Evolutionary conservation across 176 grass and related monocot genomes (phyloP).

Genomic region (Musa troglodytarum): DNA sequence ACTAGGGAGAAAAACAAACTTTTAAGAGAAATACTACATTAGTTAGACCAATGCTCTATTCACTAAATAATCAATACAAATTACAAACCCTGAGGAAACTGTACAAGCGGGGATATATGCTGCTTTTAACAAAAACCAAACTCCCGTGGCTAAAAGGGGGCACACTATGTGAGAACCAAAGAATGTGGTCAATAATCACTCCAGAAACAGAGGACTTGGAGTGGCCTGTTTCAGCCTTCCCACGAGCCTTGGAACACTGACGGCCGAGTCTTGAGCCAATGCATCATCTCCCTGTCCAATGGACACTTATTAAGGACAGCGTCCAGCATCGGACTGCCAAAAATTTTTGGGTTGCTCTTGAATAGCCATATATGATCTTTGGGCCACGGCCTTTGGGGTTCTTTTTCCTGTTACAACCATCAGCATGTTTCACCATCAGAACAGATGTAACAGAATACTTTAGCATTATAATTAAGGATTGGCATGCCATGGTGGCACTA

Average conservation of each 20-base stretch:
- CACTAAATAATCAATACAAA: slow-evolving; percentile 52
- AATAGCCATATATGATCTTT: slow-evolving; percentile 96
- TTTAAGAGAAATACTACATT: slow-evolving; percentile 26
- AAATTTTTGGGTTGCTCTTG: slow-evolving; percentile 74
- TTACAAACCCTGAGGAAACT: slow-evolving; percentile 40
- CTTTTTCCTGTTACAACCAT: slow-evolving; percentile 75
- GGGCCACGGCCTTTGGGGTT: slow-evolving; percentile 90
- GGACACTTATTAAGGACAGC: slow-evolving; percentile 70
- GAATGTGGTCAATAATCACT: slow-evolving; percentile 51
- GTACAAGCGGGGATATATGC: slow-evolving; percentile 45
- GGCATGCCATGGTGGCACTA: too few relatives aligned
- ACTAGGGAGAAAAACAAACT: neutral
- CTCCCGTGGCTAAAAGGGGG: slow-evolving; percentile 32
- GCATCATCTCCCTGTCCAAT: slow-evolving; percentile 93
- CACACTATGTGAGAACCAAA: slow-evolving; percentile 51
- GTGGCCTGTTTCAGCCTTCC: slow-evolving; percentile 33
- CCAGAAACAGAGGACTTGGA: slow-evolving; percentile 29
- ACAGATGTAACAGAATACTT: too few relatives aligned
- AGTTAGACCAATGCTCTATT: slow-evolving; percentile 38
- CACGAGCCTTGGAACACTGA: slow-evolving; percentile 77
- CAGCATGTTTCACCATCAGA: slow-evolving; percentile 12
- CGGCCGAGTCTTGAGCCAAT: slow-evolving; percentile 86
- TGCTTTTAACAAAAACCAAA: slow-evolving; percentile 47
- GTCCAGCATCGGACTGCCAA: slow-evolving; percentile 97
- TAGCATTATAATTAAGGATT: too few relatives aligned